Evolutionary conservation across 768 basidiomycete species (phyloP), one percentile per base, ranked within the genome.

Genomic region (Auricularia sp.): DNA sequence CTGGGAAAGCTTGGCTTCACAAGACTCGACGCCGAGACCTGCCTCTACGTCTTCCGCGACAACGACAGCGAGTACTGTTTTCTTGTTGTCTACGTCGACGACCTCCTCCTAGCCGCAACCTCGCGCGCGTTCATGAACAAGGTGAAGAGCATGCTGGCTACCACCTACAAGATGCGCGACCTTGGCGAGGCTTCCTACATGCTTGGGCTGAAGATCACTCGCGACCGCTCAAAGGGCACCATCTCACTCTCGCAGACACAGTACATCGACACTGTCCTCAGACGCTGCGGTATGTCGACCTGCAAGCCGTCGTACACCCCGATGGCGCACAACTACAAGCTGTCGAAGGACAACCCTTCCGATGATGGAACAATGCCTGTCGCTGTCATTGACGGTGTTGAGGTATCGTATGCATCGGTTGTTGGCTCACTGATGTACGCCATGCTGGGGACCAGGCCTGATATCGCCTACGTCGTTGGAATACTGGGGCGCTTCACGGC

Each of bases 261-360:
- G 0, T 70, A 68, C 53, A 67, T 69, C 23, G 65, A 69, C 23
- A 35, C 66, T 2, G 59, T 70, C 35, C 61, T 74, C 12, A 21
- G 66, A 29, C 4, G 59, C 3, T 68, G 62, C 62, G 53, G 56
- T 21, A 23, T 69, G 18, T 29, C 54, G 3, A 60, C 65, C 42
- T 62, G 53, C 0, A 61, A 65, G 12, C 54, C 64, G 0, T 61
- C 68, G 0, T 39, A 44, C 4, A 68, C 64, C 0, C 72, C 72
- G 0, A 61, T 73, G 16, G 70, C 68, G 18, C 56, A 65, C 1
- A 16, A 71, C 43, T 36, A 29, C 4, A 39, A 62, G 1, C 65
- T 68, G 11, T n/a, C 35, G n/a, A 35, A 42, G 16, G 14, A 29
- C 14, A 3, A 18, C 10, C 43, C 43, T 44, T 10, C 11, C 11